Evolutionary conservation across 495 filamentous ascomycete genomes (phyloP).

Genomic region (Thozetella sp.): DNA sequence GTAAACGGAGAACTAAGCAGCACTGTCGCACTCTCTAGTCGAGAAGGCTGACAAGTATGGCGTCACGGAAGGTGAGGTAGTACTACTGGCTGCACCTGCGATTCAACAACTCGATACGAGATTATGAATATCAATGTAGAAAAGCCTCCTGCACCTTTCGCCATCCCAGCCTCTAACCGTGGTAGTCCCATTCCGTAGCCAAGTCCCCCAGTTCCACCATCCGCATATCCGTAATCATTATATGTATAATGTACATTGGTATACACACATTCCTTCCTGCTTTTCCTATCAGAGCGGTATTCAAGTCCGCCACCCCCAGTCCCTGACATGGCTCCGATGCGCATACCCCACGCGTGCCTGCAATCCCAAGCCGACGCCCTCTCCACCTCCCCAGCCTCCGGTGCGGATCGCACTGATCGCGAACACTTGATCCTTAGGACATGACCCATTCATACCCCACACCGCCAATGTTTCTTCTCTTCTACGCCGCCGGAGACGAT

Average conservation of each 20-base stretch:
- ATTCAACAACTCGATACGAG: not conserved
- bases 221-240: not conserved
- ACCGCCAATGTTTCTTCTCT: not conserved
- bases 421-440: constrained; percentile 14
- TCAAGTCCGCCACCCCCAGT: constrained; percentile 23
- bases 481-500: constrained; percentile 7
- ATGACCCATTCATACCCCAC: constrained; percentile 2
- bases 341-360: constrained; percentile 16
- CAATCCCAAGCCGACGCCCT: constrained; percentile 19
- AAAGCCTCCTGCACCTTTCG: not conserved
- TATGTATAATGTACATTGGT: not conserved
- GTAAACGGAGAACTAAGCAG: no score
- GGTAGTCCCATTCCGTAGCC: not conserved
- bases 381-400: constrained; percentile 21
- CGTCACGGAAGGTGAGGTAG: no score
- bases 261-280: constrained; percentile 7
- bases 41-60: no score
- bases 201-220: not conserved
- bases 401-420: constrained; percentile 15
- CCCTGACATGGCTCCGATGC: constrained; percentile 16
- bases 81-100: no score
- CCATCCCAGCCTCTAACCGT: not conserved
- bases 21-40: no score
- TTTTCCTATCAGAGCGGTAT: not conserved
- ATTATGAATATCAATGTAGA: not conserved